Evolutionary conservation across 2,329 filamentous ascomycete genomes (phyloP).

Genomic region (Zopfia rhizophila): DNA sequence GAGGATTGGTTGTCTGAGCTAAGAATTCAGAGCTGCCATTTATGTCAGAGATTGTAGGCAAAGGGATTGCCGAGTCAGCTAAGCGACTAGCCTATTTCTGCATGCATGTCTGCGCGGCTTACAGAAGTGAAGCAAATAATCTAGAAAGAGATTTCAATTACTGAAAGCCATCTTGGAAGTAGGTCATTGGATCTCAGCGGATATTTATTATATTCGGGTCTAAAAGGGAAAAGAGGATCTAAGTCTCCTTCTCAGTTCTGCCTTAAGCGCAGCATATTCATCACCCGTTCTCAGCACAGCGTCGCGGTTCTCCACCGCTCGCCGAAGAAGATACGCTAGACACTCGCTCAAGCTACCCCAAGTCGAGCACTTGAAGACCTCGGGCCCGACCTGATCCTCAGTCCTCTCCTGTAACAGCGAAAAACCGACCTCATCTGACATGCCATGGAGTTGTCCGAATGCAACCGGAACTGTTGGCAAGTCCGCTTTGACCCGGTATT

Average conservation of each 20-base stretch:
- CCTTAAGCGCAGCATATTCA: constrained; percentile 40
- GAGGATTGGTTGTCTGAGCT: no score
- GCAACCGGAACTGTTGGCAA: constrained; percentile 61
- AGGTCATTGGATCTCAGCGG: constrained; percentile 7
- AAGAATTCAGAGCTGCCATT: no score
- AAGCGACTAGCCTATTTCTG: no score
- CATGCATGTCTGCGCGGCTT: no score
- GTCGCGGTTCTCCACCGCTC: constrained; percentile 70
- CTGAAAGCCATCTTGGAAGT: neutral
- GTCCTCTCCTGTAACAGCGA: constrained; percentile 41
- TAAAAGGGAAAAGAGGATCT: constrained; percentile 20
- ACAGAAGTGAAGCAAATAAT: neutral
- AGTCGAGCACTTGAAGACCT: constrained; percentile 66
- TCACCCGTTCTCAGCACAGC: constrained; percentile 61
- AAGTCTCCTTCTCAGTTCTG: constrained; percentile 35
- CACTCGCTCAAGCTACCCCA: constrained; percentile 75
- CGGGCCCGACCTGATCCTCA: constrained; percentile 50
- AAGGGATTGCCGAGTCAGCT: no score
- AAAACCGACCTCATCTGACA: constrained; percentile 90
- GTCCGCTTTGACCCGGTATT: constrained; percentile 46
- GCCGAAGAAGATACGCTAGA: constrained; percentile 74
- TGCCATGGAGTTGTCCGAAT: constrained; percentile 89
- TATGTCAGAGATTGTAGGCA: no score
- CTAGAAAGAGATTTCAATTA: neutral
- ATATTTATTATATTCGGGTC: no score